These are phyloP conservation scores for Pseudopyricularia cyperi DNA, from an alignment of 2,329 filamentous ascomycete genomes.

Conservation along the genomic window DNA sequence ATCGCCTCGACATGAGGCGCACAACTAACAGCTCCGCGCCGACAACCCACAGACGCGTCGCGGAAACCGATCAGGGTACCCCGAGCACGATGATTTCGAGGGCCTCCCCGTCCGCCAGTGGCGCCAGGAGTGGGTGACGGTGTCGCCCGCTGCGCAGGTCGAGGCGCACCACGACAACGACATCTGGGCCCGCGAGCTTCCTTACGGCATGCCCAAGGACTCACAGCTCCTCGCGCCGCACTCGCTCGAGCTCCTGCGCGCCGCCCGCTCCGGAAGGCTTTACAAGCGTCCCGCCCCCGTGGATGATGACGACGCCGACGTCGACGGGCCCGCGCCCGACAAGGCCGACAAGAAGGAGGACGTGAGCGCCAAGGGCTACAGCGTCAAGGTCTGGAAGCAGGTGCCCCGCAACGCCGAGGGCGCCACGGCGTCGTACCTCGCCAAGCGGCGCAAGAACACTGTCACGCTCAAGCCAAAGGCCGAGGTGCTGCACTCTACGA, in stretches of 20 bases:
- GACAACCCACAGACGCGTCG: slow-evolving; percentile 34
- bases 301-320: slow-evolving; percentile 46
- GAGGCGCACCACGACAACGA: slow-evolving; percentile 52
- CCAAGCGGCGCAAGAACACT: slow-evolving; percentile 48
- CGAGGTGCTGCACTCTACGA: slow-evolving; percentile 12
- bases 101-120: slow-evolving; percentile 84
- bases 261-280: slow-evolving; percentile 62
- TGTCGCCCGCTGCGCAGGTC: slow-evolving; percentile 52
- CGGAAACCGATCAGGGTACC: slow-evolving; percentile 40
- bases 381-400: slow-evolving; percentile 48
- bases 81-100: slow-evolving; percentile 50
- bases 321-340: slow-evolving; percentile 39
- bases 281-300: slow-evolving; percentile 57
- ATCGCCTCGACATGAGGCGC: background rate
- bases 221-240: slow-evolving; percentile 63
- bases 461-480: slow-evolving; percentile 40
- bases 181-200: slow-evolving; percentile 62
- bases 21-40: slow-evolving; percentile 5
- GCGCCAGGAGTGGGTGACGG: slow-evolving; percentile 56
- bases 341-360: slow-evolving; percentile 52
- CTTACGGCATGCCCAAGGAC: slow-evolving; percentile 74
- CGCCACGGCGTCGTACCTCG: slow-evolving; percentile 37
- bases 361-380: slow-evolving; percentile 40
- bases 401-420: slow-evolving; percentile 45
- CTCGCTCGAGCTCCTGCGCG: slow-evolving; percentile 70